Conservation (phyloP, 768 basidiomycete genomes). For the Tremella mesenterica region DNA sequence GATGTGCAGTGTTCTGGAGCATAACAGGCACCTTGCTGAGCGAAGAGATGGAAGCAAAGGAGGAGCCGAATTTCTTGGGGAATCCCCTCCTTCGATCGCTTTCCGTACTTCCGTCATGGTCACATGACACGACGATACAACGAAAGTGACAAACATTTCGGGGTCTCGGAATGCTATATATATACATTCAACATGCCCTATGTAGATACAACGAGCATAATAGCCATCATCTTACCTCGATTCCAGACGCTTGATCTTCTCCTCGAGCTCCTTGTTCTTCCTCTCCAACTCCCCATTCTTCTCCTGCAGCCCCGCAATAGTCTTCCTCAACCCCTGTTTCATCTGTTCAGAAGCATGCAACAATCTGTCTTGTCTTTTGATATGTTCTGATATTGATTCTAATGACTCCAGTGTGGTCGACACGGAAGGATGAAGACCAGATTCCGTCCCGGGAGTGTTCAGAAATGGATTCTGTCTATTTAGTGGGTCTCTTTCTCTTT, state of each 20-base stretch:
- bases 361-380: conserved; percentile 29
- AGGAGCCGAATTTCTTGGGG: too few species aligned
- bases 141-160: neutral
- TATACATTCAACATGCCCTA: too few species aligned
- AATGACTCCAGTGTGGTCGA: conserved; percentile 16
- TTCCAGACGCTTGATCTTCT: conserved; percentile 6
- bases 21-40: conserved; percentile 4
- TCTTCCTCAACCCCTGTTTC: conserved; percentile 30
- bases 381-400: conserved; percentile 22
- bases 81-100: too few species aligned
- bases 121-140: neutral
- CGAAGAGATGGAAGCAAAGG: too few species aligned
- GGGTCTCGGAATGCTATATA: too few species aligned
- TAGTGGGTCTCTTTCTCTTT: neutral
- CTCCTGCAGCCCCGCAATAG: conserved; percentile 20
- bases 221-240: neutral
- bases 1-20: neutral
- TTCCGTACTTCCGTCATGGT: too few species aligned
- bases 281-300: conserved; percentile 17
- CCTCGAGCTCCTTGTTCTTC: conserved; percentile 13
- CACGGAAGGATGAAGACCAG: conserved; percentile 14
- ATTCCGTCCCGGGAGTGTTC: conserved; percentile 8
- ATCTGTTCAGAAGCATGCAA: conserved; percentile 26
- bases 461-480: conserved; percentile 20
- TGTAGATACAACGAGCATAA: neutral